Percentiles rank a stretch among this genome's conserved stretches.
These are phyloP conservation scores for Gonium pectorale DNA, from an alignment of 139 green algal genomes.

Conservation along the genomic window DNA sequence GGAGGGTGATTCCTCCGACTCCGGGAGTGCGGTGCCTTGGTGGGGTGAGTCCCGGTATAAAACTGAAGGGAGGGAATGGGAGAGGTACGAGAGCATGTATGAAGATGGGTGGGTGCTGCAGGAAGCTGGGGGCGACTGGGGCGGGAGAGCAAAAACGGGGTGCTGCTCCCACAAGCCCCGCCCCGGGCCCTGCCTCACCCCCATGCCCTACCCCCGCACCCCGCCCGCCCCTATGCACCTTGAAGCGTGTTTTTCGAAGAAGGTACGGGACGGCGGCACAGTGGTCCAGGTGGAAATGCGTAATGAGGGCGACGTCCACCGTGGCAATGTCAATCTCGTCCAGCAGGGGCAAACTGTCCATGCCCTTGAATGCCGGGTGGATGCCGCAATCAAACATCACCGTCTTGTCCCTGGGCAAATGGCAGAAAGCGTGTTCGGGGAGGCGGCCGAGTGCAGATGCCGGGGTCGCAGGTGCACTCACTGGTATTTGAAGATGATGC, in stretches of 20 bases:
- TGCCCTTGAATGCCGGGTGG: conserved; percentile 90
- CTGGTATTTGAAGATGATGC: conserved; percentile 92
- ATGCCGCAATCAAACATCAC: conserved; percentile 98
- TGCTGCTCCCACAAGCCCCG: no score
- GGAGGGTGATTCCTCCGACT: no score
- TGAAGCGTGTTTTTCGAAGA: conserved; percentile 79
- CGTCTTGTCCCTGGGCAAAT: conserved; percentile 73
- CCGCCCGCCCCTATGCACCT: no score
- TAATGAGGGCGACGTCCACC: conserved; percentile 95
- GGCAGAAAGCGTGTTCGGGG: neutral
- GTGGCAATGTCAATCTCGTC: conserved; percentile 77
- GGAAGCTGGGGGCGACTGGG: no score
- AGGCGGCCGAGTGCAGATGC: neutral
- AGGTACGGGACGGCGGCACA: conserved; percentile 96
- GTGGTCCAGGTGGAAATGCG: conserved; percentile 99
- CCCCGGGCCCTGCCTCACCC: no score
- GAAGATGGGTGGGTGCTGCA: no score
- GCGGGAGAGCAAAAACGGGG: no score
- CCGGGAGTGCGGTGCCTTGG: no score
- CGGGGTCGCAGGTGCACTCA: conserved; percentile 63
- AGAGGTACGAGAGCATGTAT: no score
- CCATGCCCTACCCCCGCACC: no score
- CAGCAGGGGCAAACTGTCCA: conserved; percentile 92
- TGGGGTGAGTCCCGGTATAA: no score
- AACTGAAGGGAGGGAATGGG: no score